A percentile compares a stretch with the other conserved stretches of the same genome.
Evolutionary conservation across 1,284 basidiomycete species (phyloP).

Genomic region (Ceratorhiza oryzae-sativae): DNA sequence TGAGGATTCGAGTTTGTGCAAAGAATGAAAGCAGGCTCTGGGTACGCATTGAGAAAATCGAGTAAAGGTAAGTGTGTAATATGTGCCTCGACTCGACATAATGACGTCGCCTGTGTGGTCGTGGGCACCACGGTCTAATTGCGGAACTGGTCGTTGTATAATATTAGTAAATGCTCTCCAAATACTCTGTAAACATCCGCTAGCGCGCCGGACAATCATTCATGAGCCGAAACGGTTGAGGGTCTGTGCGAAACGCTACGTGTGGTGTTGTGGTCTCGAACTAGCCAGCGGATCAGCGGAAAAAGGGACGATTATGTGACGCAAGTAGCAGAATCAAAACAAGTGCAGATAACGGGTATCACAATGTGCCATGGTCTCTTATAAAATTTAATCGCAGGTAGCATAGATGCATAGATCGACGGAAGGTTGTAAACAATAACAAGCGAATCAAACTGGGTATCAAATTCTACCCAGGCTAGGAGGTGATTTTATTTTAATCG

Average conservation of each 20-base stretch:
- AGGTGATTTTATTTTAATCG: neutral
- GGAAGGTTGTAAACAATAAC: too few relatives aligned
- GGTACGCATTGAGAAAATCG: constrained; percentile 18
- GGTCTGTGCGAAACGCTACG: neutral
- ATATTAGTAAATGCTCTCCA: neutral
- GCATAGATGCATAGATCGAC: too few relatives aligned
- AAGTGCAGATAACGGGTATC: too few relatives aligned
- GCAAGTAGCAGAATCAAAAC: too few relatives aligned
- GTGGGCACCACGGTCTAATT: neutral
- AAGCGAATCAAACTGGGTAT: too few relatives aligned
- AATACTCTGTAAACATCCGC: constrained; percentile 1
- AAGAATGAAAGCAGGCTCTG: constrained; percentile 29
- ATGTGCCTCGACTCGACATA: neutral
- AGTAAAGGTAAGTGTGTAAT: neutral
- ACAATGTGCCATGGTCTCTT: too few relatives aligned
- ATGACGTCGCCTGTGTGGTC: neutral
- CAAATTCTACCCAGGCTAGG: too few relatives aligned
- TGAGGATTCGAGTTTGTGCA: neutral
- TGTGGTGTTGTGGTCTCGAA: neutral
- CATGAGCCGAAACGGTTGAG: neutral
- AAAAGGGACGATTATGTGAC: neutral
- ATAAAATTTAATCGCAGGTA: too few relatives aligned
- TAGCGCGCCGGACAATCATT: constrained; percentile 1
- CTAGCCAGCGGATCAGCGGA: neutral
- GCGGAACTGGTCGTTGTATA: neutral